These are phyloP conservation scores for Penicillium sp. DNA, from an alignment of 2,329 filamentous ascomycete genomes.

Conservation along the genomic window DNA sequence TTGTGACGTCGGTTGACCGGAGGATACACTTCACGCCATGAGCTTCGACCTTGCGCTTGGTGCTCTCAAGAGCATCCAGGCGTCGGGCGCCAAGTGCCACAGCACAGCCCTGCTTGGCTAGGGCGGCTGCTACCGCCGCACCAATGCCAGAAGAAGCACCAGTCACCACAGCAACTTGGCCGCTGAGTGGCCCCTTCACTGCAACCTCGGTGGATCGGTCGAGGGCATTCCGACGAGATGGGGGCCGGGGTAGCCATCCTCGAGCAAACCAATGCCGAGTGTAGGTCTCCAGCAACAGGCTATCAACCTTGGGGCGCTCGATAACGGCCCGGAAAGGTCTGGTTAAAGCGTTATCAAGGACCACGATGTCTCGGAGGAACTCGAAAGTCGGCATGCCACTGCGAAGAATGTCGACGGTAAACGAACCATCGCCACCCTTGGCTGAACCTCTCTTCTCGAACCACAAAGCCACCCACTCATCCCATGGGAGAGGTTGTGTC, in stretches of 20 bases:
- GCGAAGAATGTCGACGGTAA: slow-evolving; percentile 69
- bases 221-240: too few relatives aligned
- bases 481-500: slow-evolving; percentile 32
- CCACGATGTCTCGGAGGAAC: slow-evolving; percentile 60
- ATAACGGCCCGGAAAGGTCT: slow-evolving; percentile 51
- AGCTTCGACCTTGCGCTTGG: slow-evolving; percentile 53
- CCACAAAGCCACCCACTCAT: slow-evolving; percentile 68
- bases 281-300: slow-evolving; percentile 63
- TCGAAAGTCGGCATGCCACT: slow-evolving; percentile 71
- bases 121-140: slow-evolving; percentile 60
- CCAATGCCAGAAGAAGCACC: slow-evolving; percentile 73
- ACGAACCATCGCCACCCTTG: slow-evolving; percentile 59
- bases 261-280: slow-evolving; percentile 70
- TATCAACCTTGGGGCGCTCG: slow-evolving; percentile 60
- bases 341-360: slow-evolving; percentile 61
- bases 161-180: slow-evolving; percentile 65
- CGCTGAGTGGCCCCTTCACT: slow-evolving; percentile 45
- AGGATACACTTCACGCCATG: slow-evolving; percentile 58
- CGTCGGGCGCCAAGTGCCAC: slow-evolving; percentile 65
- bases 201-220: too few relatives aligned
- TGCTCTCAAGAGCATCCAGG: slow-evolving; percentile 56
- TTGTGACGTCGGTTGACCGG: slow-evolving; percentile 64
- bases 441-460: slow-evolving; percentile 57
- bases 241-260: slow-evolving; percentile 57
- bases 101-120: slow-evolving; percentile 61